phyloP scores from a whole-genome alignment of 1,139 yeast genomes.

The Casaregolazyma lundiana region DNA sequence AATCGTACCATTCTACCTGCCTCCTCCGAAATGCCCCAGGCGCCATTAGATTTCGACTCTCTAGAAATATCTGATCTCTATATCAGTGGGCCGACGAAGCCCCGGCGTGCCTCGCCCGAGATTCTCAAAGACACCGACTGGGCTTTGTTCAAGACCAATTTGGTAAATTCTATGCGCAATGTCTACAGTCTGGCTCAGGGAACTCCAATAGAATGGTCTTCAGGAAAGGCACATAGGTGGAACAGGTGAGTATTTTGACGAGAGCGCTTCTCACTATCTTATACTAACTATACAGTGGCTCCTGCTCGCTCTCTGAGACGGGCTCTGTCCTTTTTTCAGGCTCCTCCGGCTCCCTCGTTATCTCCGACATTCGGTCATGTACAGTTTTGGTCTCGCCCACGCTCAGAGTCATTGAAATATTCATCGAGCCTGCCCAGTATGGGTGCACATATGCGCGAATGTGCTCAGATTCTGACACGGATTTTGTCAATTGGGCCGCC shows the following conservation, averaged over 20 bases:
- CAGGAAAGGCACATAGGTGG: slow-evolving; percentile 17
- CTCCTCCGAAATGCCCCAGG: too few species aligned
- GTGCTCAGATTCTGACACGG: slow-evolving; percentile 22
- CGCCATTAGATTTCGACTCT: too few species aligned
- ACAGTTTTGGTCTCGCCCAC: slow-evolving; percentile 20
- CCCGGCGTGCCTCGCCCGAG: neutral
- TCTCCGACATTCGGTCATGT: slow-evolving; percentile 21
- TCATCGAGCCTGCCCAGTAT: slow-evolving; percentile 19
- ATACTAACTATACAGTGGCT: slow-evolving; percentile 6
- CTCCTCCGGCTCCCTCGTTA: slow-evolving; percentile 3
- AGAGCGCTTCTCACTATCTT: neutral
- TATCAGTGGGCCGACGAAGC: neutral
- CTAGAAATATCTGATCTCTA: neutral
- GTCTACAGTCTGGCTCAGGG: slow-evolving; percentile 16
- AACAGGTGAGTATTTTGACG: slow-evolving; percentile 13
- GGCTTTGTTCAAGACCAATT: slow-evolving; percentile 13
- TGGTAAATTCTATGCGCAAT: slow-evolving; percentile 19
- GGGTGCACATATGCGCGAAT: slow-evolving; percentile 19
- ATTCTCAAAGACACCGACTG: slow-evolving; percentile 10
- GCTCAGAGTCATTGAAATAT: slow-evolving; percentile 23
- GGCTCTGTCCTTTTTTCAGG: slow-evolving; percentile 14
- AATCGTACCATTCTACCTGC: too few species aligned
- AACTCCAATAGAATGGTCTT: slow-evolving; percentile 23
- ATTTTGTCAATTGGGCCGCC: slow-evolving; percentile 24
- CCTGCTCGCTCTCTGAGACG: neutral